Evolutionary conservation across 306 rosid genomes (phyloP), one percentile per base, ranked within the genome.

Genomic region (Begonia fuchsioides): DNA sequence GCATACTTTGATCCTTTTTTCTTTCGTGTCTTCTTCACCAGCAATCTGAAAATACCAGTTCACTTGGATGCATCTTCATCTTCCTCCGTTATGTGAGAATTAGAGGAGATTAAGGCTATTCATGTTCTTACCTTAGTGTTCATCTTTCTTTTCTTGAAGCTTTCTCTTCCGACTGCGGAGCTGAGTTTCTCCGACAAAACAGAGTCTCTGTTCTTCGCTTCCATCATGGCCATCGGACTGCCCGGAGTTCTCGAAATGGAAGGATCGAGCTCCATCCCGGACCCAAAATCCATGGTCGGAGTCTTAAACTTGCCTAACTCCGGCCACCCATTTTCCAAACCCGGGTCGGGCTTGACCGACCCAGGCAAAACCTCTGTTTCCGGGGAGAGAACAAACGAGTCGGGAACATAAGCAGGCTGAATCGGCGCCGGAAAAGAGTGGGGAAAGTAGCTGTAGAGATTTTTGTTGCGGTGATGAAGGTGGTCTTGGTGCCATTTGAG

Each of bases 181-280:
- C n/a, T n/a, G n/a, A n/a, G n/a, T n/a, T n/a, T n/a, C n/a, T n/a
- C n/a, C n/a, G n/a, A n/a, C n/a, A n/a, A n/a, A n/a, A n/a, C n/a
- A n/a, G n/a, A n/a, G 44, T 46, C 61, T 15, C 49, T 46, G 57
- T 46, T 54, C 47, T 69, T 71, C 5, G 26, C 44, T 10, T 55
- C 69, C 1, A n/a, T 11, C 49, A 70, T 69, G 51, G 59, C 2
- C 13, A 72, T 72, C 13, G 83, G 79, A 50, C 81, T 74, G 62
- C 86, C 78, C 20, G 57, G 68, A 17, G 86, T 80, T 45, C 73
- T 72, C 6, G 88, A 69, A 56, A 76, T 66, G 14, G 68, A 43
- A 19, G 70, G 68, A 47, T 49, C 65, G 2, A 39, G 46, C 15
- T 76, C 76, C 17, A 59, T 53, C 14, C 56, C 76, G 51, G 60